These are phyloP conservation scores for Backusella parvicylindrica DNA, from an alignment of 192 early-diverging fungal genomes.

Conservation along the genomic window DNA sequence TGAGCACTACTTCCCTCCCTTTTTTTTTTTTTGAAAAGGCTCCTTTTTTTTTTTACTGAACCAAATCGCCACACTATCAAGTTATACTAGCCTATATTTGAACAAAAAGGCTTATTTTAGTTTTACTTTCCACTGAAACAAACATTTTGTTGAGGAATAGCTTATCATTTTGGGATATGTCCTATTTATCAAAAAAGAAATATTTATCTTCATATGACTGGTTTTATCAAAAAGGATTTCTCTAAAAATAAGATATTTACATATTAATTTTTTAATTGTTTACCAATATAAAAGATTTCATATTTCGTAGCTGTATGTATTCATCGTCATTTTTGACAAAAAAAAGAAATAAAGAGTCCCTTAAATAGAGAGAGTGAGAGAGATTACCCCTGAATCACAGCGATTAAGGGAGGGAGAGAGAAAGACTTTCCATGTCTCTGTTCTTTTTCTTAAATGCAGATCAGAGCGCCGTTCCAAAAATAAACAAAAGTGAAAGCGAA, in stretches of 20 bases:
- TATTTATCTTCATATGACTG: background rate
- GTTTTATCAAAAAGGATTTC: background rate
- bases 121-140: background rate
- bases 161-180: background rate
- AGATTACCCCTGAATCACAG: background rate
- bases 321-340: background rate
- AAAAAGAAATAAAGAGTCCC: background rate
- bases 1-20: background rate
- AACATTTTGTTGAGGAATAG: background rate
- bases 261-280: background rate
- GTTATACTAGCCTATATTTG: background rate
- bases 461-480: background rate
- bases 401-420: background rate
- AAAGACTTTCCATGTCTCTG: background rate
- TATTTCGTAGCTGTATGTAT: background rate
- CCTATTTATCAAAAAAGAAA: background rate
- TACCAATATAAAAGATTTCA: background rate
- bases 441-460: conserved; percentile 6
- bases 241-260: background rate
- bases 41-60: background rate
- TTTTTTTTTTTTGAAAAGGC: background rate
- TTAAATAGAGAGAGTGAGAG: background rate
- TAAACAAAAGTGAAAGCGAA: background rate
- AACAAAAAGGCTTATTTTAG: background rate
- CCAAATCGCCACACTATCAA: background rate